phyloP scores from a whole-genome alignment of 176 grass and related monocot species.

The Thalia dealbata region DNA sequence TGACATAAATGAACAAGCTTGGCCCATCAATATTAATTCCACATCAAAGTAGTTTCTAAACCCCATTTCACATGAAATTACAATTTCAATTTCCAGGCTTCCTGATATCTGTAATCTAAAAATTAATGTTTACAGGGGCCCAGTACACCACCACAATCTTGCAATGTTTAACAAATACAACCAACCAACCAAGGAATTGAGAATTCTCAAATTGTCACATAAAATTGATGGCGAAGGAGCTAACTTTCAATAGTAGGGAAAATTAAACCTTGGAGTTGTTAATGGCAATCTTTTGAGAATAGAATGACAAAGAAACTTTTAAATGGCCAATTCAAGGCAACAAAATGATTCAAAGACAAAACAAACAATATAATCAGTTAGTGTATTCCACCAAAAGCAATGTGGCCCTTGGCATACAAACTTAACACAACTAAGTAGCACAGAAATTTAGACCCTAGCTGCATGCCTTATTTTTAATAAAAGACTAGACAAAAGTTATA shows the following conservation, averaged over 20 bases:
- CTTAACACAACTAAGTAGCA: background rate
- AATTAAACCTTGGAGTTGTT: no score
- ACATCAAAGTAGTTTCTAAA: background rate
- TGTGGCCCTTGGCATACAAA: background rate
- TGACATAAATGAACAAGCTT: no score
- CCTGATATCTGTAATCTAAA: background rate
- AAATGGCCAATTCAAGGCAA: background rate
- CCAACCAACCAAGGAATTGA: background rate
- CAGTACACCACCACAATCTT: no score
- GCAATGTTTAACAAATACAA: no score
- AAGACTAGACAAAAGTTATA: conserved; percentile 5
- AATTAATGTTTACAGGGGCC: background rate
- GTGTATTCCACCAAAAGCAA: background rate
- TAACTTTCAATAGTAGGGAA: no score
- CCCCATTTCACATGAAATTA: background rate
- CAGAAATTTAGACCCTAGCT: background rate
- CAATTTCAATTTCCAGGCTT: no score
- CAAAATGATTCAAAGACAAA: background rate
- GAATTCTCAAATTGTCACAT: no score
- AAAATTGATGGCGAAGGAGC: no score
- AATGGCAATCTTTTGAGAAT: no score
- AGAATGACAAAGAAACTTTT: background rate
- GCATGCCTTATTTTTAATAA: background rate
- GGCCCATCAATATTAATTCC: background rate
- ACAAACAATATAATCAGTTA: background rate